A percentile compares a stretch with the other conserved stretches of the same genome.
Evolutionary conservation across 1,284 basidiomycete genomes (phyloP).

Genomic region (Apiotrichum laibachii): DNA sequence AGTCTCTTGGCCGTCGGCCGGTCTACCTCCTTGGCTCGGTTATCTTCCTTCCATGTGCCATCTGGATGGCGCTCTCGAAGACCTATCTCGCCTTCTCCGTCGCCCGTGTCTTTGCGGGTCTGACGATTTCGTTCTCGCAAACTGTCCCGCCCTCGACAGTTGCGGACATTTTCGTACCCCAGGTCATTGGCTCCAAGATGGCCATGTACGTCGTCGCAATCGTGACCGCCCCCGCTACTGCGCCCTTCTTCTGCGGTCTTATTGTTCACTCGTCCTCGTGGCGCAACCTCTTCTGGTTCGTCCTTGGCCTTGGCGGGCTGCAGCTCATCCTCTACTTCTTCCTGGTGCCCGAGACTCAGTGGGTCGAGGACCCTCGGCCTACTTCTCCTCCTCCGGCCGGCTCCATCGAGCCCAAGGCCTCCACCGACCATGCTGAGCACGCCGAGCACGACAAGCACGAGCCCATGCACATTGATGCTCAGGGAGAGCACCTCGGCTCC

Average conservation of each 20-base stretch:
- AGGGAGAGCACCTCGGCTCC: neutral
- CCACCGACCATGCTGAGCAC: neutral
- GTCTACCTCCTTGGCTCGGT: slow-evolving; percentile 44
- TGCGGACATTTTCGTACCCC: slow-evolving; percentile 36
- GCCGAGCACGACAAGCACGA: neutral
- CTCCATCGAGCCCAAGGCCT: neutral
- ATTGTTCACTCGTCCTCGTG: slow-evolving; percentile 33
- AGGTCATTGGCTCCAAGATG: slow-evolving; percentile 46
- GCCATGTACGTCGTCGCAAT: slow-evolving; percentile 35
- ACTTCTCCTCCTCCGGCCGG: neutral
- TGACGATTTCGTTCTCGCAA: slow-evolving; percentile 28
- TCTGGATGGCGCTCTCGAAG: slow-evolving; percentile 42
- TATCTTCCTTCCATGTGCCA: slow-evolving; percentile 41
- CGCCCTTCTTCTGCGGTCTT: slow-evolving; percentile 44
- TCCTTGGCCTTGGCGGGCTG: slow-evolving; percentile 32
- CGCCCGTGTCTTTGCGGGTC: slow-evolving; percentile 32
- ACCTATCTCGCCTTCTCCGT: slow-evolving; percentile 27
- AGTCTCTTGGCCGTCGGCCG: slow-evolving; percentile 43
- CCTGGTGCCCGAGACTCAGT: slow-evolving; percentile 48
- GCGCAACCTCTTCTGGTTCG: slow-evolving; percentile 46
- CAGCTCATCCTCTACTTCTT: slow-evolving; percentile 26
- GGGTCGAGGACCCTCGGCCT: slow-evolving; percentile 17
- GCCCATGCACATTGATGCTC: neutral
- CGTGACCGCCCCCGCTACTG: slow-evolving; percentile 39
- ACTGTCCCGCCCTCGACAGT: slow-evolving; percentile 36